phyloP scores from a whole-genome alignment of 1,284 basidiomycete genomes.

The Cystobasidiaceae sp. region DNA sequence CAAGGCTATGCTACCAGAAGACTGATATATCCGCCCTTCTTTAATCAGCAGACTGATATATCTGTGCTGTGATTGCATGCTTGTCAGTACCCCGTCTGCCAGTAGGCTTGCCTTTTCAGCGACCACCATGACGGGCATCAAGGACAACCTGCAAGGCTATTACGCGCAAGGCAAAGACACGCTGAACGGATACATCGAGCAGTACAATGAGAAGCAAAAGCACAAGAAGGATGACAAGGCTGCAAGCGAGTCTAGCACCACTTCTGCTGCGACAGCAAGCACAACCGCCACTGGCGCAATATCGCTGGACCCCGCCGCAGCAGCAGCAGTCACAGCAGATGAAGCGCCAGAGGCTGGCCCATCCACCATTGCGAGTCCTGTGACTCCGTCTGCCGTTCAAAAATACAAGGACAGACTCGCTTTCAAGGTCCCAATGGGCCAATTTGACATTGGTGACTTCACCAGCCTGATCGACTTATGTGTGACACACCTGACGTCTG shows the following conservation, averaged over 20 bases:
- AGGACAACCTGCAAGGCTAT: constrained; percentile 7
- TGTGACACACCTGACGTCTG: background rate
- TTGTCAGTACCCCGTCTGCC: background rate
- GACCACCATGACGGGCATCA: constrained; percentile 9
- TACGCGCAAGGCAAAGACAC: constrained; percentile 8
- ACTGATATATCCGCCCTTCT: too few relatives aligned
- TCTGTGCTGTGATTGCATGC: too few relatives aligned
- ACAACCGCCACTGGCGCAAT: background rate
- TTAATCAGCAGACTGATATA: too few relatives aligned
- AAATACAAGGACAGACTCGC: constrained; percentile 19
- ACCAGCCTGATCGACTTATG: background rate
- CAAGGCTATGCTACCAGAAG: too few relatives aligned
- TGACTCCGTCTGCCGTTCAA: background rate
- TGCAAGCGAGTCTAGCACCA: background rate
- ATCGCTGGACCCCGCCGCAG: background rate
- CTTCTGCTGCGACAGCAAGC: background rate
- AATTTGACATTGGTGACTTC: constrained; percentile 24
- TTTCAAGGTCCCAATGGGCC: constrained; percentile 8
- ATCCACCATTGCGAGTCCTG: background rate
- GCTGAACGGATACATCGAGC: background rate
- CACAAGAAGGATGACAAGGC: background rate
- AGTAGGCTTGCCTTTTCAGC: background rate
- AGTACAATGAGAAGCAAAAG: constrained; percentile 9
- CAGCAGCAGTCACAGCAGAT: background rate
- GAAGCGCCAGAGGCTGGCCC: background rate